These are phyloP conservation scores for Tephrocybe sp. DNA, from an alignment of 768 basidiomycete genomes.

Conservation along the genomic window DNA sequence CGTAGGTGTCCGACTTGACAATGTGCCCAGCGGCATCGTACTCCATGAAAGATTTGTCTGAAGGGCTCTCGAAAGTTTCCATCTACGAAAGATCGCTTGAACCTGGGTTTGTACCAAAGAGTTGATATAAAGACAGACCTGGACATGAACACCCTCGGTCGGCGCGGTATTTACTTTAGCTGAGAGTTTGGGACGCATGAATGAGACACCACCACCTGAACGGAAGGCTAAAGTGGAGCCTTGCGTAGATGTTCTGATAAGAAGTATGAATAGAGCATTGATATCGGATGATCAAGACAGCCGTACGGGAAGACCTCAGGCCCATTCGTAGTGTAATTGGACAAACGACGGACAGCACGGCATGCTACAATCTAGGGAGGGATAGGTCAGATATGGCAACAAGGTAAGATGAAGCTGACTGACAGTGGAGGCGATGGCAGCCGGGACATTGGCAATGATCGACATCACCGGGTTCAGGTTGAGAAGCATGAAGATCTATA, in stretches of 20 bases:
- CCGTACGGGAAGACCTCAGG: slow-evolving; percentile 58
- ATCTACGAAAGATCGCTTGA: slow-evolving; percentile 42
- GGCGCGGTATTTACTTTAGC: slow-evolving; percentile 35
- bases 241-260: slow-evolving; percentile 37
- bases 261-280: not conserved
- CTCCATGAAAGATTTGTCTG: slow-evolving; percentile 42
- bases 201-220: slow-evolving; percentile 31
- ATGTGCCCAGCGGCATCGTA: slow-evolving; percentile 61
- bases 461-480: slow-evolving; percentile 74
- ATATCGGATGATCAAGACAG: too few relatives aligned
- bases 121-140: slow-evolving; percentile 33
- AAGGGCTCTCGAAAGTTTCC: slow-evolving; percentile 58
- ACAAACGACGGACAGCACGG: slow-evolving; percentile 62
- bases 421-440: slow-evolving; percentile 67
- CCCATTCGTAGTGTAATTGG: slow-evolving; percentile 51
- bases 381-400: not conserved
- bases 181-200: slow-evolving; percentile 32
- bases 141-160: slow-evolving; percentile 58
- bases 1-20: slow-evolving; percentile 45
- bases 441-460: slow-evolving; percentile 72
- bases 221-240: slow-evolving; percentile 65
- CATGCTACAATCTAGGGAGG: slow-evolving; percentile 57
- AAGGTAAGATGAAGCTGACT: slow-evolving; percentile 18
- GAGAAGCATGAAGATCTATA: slow-evolving; percentile 59
- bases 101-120: too few relatives aligned